Percentiles rank a stretch among this genome's conserved stretches.
phyloP scores from a whole-genome alignment of 1,139 yeast genomes.

The Sugiyamaella pinicola region DNA sequence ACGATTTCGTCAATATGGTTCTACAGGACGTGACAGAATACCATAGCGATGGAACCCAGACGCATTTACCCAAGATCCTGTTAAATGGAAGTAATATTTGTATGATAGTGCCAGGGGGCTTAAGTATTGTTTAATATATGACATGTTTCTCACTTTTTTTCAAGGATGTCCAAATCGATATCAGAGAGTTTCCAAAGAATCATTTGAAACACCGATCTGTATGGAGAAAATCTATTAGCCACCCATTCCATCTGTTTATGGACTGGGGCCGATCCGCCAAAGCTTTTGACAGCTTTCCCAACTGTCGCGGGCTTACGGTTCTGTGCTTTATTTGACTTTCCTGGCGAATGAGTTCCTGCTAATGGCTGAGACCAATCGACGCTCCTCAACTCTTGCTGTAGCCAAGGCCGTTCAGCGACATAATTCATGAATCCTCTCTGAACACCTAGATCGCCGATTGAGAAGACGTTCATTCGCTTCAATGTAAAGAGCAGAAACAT shows the following conservation, averaged over 20 bases:
- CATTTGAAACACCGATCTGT: slow-evolving; percentile 68
- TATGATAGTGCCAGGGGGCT: slow-evolving; percentile 53
- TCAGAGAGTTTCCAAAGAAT: slow-evolving; percentile 72
- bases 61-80: slow-evolving; percentile 64
- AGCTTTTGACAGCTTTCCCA: slow-evolving; percentile 40
- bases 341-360: slow-evolving; percentile 35
- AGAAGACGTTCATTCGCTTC: slow-evolving; percentile 67
- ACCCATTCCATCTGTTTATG: slow-evolving; percentile 47
- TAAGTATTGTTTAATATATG: slow-evolving; percentile 10
- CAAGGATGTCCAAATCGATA: slow-evolving; percentile 50
- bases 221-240: slow-evolving; percentile 65
- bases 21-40: slow-evolving; percentile 77
- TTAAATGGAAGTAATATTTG: slow-evolving; percentile 88
- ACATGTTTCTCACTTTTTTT: slow-evolving; percentile 11
- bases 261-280: slow-evolving; percentile 38
- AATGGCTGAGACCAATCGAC: slow-evolving; percentile 36
- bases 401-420: slow-evolving; percentile 56
- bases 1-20: slow-evolving; percentile 92
- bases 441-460: slow-evolving; percentile 79
- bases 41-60: slow-evolving; percentile 48
- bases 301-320: slow-evolving; percentile 35
- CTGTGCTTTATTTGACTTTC: slow-evolving; percentile 38
- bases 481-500: slow-evolving; percentile 81
- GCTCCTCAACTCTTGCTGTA: slow-evolving; percentile 48
- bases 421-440: slow-evolving; percentile 78